Base-by-base conservation (phyloP, 768 basidiomycete genomes). In the Leccinum subgranulosum region DNA sequence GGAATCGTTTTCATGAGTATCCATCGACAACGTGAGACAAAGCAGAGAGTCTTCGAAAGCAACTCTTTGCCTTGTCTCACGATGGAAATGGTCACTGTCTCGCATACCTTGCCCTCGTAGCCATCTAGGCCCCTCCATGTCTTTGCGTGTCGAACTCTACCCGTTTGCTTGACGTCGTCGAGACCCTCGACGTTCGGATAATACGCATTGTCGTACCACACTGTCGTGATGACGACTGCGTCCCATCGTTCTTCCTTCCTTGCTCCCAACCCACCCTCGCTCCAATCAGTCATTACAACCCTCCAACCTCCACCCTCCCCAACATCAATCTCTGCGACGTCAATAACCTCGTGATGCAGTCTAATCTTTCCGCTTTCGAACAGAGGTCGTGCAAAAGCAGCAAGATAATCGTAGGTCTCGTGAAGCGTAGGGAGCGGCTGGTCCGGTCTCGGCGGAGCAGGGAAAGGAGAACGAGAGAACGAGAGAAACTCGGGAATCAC, bases 161-260 rank as follows among this genome's bases (percentile, higher is more conserved):
- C 76, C n/a, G 65, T 66, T 34, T 59, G 49, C 34, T 64, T 67
- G 25, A 77, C 51, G 25, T 73, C 73, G 27, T 77, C 74, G 53
- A 83, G 58, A 0, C 80, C 82, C 3, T 75, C 72, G 4, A 78
- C 74, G 15, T 60, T 43, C 0, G 81, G 81, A 73, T 76, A 81
- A 7, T 78, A 67, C 5, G 71, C 75, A 51, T 76, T 73, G 58
- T 81, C 80, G 58, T 75, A 79, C 75, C 74, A 81, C 15, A 79
- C 75, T 3, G 69, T 74, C 12, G 79, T 74, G 27, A 81, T 59
- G n/a, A 81, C 75, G 6, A 82, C 75, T 0, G 76, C 79, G 50
- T 82, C 81, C 81, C 81, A 81, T 2, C 57, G 53, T 53, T 81
- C 78, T 29, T 75, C 74, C 3, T 60, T 54, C 39, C 64, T 69